Evolutionary conservation across 306 rosid species (phyloP), one percentile per base, ranked within the genome.

Genomic region (Hippophae tibetana): DNA sequence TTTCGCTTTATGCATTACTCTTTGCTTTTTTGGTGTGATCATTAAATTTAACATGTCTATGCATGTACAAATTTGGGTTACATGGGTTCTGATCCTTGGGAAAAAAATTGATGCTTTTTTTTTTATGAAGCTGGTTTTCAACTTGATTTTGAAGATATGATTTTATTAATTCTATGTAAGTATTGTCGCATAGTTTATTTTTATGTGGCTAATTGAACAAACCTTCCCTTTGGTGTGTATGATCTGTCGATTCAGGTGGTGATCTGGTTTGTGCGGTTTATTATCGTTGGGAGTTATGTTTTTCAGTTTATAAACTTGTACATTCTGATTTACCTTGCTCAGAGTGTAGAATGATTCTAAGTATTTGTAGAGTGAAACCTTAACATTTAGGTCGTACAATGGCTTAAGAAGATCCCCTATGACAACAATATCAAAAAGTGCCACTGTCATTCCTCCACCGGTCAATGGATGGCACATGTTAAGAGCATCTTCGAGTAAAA

Each of bases 91-190:
- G 38, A 4, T 31, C 5, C 1, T 31, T 4, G 38, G 38, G 23
- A 18, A 18, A 87, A 78, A 92, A 85, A 47, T 87, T 42, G 93
- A 89, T 18, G 1, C 23, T 18, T 18, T 23, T 73, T 78, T 5
- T 95, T 96, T 2, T 88, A 85, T 81, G 86, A 87, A 8, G 98
- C 96, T 0, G 98, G 88, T 72, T 92, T 87, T 43, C 96, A 96
- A 56, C 98, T 96, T n/a, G 98, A 87, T 55, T 87, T 96, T 8
- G 98, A 96, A 8, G 87, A 96, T 50, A 87, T 92, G 98, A 95
- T 92, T 57, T 18, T 1, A 18, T 18, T 18, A 18, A 18, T 18
- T 18, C 23, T 18, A 18, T 18, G 23, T 18, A 18, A 18, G 23
- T 18, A 18, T 18, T 18, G 23, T 18, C 23, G 1, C 23, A 18